Conservation (phyloP, 2,329 filamentous ascomycete genomes). For the Beauveria asiatica region DNA sequence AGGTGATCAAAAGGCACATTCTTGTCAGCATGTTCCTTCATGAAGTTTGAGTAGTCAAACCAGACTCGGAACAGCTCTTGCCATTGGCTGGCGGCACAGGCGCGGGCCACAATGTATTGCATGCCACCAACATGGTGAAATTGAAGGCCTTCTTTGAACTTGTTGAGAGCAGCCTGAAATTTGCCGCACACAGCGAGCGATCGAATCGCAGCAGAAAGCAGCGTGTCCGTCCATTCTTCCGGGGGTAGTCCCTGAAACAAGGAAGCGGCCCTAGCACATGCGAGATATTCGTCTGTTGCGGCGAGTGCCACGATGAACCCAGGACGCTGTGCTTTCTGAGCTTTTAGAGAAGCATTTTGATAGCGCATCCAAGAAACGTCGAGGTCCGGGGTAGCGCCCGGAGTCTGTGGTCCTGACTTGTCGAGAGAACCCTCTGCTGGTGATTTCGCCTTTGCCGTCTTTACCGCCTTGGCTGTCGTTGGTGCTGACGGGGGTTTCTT, state of each 20-base stretch:
- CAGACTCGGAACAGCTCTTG: conserved; percentile 27
- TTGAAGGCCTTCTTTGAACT: conserved; percentile 32
- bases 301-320: conserved; percentile 34
- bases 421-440: not conserved
- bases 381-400: not conserved
- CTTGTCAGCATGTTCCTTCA: conserved; percentile 1
- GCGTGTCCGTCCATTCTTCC: conserved; percentile 30
- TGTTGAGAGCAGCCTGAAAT: conserved; percentile 27
- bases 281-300: conserved; percentile 32
- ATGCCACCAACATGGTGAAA: conserved; percentile 30
- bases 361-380: conserved; percentile 33
- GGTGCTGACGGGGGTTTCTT: not conserved
- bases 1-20: conserved; percentile 16
- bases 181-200: conserved; percentile 35
- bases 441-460: not conserved
- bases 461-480: not conserved
- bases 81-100: conserved; percentile 31
- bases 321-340: conserved; percentile 21
- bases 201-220: conserved; percentile 32
- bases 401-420: not conserved
- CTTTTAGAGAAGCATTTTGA: conserved; percentile 24
- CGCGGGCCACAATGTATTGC: conserved; percentile 34
- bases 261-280: conserved; percentile 36
- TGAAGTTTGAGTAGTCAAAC: conserved; percentile 24
- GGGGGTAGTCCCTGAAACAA: conserved; percentile 32